Percentiles rank a stretch among this genome's conserved stretches.
Evolutionary conservation across 306 rosid genomes (phyloP).

Genomic region (Quercus alba): DNA sequence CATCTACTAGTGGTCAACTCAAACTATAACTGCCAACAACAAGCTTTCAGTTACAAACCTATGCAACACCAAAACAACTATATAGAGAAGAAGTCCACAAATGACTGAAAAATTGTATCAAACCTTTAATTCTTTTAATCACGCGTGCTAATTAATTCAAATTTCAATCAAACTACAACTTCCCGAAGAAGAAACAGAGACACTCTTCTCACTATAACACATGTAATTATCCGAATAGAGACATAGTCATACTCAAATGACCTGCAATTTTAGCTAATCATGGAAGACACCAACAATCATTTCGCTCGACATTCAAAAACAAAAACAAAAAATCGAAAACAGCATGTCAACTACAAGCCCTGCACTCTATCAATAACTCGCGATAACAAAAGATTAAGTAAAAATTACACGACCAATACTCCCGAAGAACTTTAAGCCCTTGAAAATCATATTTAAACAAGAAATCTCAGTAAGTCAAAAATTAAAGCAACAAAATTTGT

Average conservation of each 20-base stretch:
- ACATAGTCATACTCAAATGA: not conserved
- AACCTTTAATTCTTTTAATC: not conserved
- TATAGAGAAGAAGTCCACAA: not conserved
- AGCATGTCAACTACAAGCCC: no score
- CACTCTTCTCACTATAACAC: not conserved
- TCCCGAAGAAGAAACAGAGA: not conserved
- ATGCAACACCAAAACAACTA: not conserved
- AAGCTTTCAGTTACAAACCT: not conserved
- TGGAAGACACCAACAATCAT: no score
- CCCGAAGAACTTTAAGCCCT: no score
- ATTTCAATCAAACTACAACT: not conserved
- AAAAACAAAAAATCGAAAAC: no score
- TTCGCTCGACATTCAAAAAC: no score
- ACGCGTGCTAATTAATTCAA: not conserved
- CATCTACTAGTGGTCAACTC: not conserved
- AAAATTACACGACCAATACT: not conserved
- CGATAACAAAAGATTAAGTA: no score
- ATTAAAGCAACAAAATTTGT: not conserved
- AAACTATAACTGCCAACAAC: not conserved
- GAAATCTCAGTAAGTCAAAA: not conserved
- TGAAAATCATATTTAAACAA: not conserved
- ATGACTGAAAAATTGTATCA: not conserved
- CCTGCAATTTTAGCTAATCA: not conserved
- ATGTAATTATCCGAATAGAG: not conserved
- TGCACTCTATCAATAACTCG: no score